Evolutionary conservation across 2,329 filamentous ascomycete species (phyloP), one percentile per base, ranked within the genome.

Genomic region (Nothophaeocryptopus gaeumannii): DNA sequence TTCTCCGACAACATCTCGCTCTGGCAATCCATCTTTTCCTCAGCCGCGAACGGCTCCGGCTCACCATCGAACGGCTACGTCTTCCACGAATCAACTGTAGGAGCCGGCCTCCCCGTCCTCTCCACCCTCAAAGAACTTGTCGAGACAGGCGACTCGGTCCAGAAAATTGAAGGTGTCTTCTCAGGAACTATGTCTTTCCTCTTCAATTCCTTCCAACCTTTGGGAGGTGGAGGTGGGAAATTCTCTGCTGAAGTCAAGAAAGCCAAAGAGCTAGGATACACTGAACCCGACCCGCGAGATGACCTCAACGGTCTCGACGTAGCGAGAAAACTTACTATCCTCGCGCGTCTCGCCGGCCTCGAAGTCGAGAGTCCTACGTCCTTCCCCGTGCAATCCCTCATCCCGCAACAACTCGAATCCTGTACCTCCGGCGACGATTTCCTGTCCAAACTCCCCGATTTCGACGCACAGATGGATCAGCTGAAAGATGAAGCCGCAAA

Each of bases 161-260:
- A 82, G 47, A 91, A 86, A 73, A 95, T 99, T 61, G 92, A 97
- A 74, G 93, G 93, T 59, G 91, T 99, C 44, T 97, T 99, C 74
- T 95, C 89, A 54, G 93, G 93, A 57, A 99, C 93, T 47, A 92
- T 99, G 83, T 95, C 88, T 34, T 99, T 96, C 78, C 79, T 99
- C 35, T 97, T 99, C 83, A 97, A 97, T 78, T 91, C 84, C 15
- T 99, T 97, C 70, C 89, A 91, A 41, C 93, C 93, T 0, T 84
- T 85, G 2, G 81, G 83, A 42, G 86, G 86, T 5, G 75, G 78
- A 15, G 88, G 87, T 31, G 89, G 88, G 45, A 84, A 85, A 65
- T 99, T 95, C 86, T 93, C 89, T 37, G 86, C 86, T 41, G 91
- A 96, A 67, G 93, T 99, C 31, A 84, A 82, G 66, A 90, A 92